A percentile compares a stretch with the other conserved stretches of the same genome.
phyloP scores from a whole-genome alignment of 495 filamentous ascomycete species.

The Aspergillus leporis region DNA sequence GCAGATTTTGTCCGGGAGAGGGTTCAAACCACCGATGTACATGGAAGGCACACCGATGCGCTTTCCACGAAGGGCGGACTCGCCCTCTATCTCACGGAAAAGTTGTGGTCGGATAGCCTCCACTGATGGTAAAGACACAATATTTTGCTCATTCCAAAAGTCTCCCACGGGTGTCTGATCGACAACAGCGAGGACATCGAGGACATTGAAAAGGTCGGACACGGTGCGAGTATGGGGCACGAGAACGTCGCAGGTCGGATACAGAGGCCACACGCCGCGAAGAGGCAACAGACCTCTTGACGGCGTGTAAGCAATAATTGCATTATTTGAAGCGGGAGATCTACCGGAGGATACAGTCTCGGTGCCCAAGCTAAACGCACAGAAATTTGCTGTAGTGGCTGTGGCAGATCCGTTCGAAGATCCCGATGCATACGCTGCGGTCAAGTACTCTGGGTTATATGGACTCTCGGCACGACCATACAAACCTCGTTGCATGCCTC shows the following conservation, averaged over 20 bases:
- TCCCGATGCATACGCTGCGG: constrained; percentile 38
- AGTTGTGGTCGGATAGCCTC: constrained; percentile 25
- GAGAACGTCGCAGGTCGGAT: constrained; percentile 38
- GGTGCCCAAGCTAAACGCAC: constrained; percentile 38
- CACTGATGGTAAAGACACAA: constrained; percentile 29
- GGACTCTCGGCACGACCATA: constrained; percentile 40
- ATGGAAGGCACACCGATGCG: constrained; percentile 35
- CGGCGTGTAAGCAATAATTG: constrained; percentile 39
- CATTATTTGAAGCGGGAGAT: constrained; percentile 39
- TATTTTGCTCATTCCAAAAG: constrained; percentile 36
- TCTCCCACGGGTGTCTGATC: constrained; percentile 31
- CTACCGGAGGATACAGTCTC: constrained; percentile 43
- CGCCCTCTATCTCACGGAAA: constrained; percentile 23
- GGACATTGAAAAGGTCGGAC: constrained; percentile 31
- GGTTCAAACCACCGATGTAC: constrained; percentile 33
- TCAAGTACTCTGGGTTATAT: constrained; percentile 33
- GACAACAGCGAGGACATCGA: constrained; percentile 31
- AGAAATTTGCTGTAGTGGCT: constrained; percentile 36
- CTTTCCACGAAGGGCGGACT: constrained; percentile 26
- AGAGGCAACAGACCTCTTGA: constrained; percentile 38
- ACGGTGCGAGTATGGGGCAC: constrained; percentile 39
- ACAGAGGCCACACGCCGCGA: constrained; percentile 37
- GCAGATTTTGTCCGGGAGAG: constrained; percentile 24
- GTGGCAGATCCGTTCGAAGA: constrained; percentile 42
- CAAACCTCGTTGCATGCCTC: constrained; percentile 42